phyloP scores from a whole-genome alignment of 208 protist genomes.

The Leptomonas seymouri region DNA sequence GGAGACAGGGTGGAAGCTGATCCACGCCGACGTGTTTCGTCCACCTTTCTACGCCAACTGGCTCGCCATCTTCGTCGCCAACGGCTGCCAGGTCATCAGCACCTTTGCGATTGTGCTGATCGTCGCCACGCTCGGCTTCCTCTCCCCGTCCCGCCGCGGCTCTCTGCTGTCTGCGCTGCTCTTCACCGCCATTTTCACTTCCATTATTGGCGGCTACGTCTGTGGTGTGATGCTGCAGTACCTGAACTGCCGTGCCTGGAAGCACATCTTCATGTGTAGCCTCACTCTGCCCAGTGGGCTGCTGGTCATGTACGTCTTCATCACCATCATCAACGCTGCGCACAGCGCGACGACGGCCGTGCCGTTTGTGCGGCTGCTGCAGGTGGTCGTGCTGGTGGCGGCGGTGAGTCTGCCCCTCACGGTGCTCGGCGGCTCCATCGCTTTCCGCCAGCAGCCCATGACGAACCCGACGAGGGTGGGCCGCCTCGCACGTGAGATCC shows the following conservation, averaged over 20 bases:
- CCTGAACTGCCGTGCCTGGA: constrained; percentile 92
- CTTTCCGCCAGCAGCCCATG: constrained; percentile 86
- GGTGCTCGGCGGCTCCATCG: constrained; percentile 95
- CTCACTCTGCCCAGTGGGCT: constrained; percentile 65
- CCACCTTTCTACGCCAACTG: constrained; percentile 80
- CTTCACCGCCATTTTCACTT: constrained; percentile 77
- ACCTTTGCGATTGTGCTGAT: constrained; percentile 85
- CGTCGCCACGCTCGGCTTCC: constrained; percentile 95
- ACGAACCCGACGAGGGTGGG: constrained; percentile 93
- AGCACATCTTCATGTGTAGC: constrained; percentile 85
- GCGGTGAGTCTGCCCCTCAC: constrained; percentile 96
- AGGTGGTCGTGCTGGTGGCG: constrained; percentile 85
- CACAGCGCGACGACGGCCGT: constrained; percentile 67
- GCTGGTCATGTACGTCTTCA: constrained; percentile 64
- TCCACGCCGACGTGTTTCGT: constrained; percentile 98
- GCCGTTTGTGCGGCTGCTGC: constrained; percentile 59
- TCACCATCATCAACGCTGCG: constrained; percentile 64
- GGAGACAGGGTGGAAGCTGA: constrained; percentile 96
- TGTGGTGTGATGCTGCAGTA: constrained; percentile 93
- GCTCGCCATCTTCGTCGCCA: constrained; percentile 92
- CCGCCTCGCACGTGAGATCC: constrained; percentile 97
- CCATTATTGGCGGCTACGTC: constrained; percentile 91
- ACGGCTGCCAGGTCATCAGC: constrained; percentile 93
- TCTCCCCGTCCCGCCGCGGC: constrained; percentile 96
- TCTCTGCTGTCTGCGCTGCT: constrained; percentile 87